Base-by-base conservation (phyloP, 306 rosid genomes). In the Psophocarpus tetragonolobus region DNA sequence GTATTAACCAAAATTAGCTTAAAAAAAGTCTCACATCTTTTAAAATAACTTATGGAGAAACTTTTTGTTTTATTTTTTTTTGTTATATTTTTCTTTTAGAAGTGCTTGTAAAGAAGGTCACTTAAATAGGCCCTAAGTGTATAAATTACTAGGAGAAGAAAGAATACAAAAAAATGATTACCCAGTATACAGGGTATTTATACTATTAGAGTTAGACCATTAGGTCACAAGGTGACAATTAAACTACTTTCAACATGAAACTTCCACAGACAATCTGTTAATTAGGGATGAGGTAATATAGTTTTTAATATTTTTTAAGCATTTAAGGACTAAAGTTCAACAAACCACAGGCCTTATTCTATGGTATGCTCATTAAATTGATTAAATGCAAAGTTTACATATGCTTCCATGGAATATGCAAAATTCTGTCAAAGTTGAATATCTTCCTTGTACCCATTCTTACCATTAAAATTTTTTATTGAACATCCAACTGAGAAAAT, bases 291-390 rank as follows among this genome's bases (percentile, higher is more conserved):
- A 48, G 50, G 30, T 11, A 10, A 45, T 14, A 68, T 17, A 57
- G 26, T 17, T 32, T 69, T 29, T 45, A 61, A 18, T 60, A 68
- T 6, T 18, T 38, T 3, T 32, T 39, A 35, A 14, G 44, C 44
- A 12, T 58, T 36, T 58, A 8, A 81, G 38, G 62, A 76, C 41
- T 27, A 63, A 82, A 76, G 10, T 18, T 63, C 78, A 72, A 23
- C 51, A 68, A 61, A 47, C 29, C 62, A 74, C 12, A 44, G 35
- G 35, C 1, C 3, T 61, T 15, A 3, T 6, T 58, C 39, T 27
- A 27, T 17, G 26, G 26, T 8, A 32, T 57, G 2, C 27, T 24
- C 29, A 36, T 68, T 21, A 17, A 54, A 45, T 38, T 10, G 48
- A 54, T 50, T n/a, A 56, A 56, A 53, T 42, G 33, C 15, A 48